Evolutionary conservation across 1,284 basidiomycete genomes (phyloP).

Genomic region (Sanghuangporus weigelae): DNA sequence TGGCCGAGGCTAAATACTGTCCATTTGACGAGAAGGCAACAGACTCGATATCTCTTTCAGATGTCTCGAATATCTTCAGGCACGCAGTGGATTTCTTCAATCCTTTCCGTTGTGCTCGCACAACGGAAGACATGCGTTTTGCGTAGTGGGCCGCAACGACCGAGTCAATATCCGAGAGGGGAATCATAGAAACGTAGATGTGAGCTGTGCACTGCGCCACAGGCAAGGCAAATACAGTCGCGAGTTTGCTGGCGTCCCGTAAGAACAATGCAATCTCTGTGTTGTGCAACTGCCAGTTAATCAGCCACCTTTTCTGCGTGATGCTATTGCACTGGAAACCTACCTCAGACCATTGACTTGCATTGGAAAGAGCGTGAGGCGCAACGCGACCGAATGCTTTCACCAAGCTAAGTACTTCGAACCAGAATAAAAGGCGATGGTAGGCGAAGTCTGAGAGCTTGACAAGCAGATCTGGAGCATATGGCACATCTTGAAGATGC

Average conservation of each 20-base stretch:
- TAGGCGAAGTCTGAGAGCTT: conserved; percentile 18
- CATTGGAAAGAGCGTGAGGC: neutral
- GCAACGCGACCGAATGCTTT: conserved; percentile 1
- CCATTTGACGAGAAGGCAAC: neutral
- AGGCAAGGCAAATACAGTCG: conserved; percentile 13
- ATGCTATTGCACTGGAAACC: neutral
- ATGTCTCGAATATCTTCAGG: neutral
- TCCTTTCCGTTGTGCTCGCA: neutral
- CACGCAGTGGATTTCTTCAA: neutral
- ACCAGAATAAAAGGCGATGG: conserved; percentile 8
- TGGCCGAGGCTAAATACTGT: neutral
- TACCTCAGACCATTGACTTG: neutral
- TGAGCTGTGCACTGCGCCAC: conserved; percentile 21
- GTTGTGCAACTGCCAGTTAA: neutral
- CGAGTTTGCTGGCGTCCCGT: conserved; percentile 10
- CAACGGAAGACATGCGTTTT: neutral
- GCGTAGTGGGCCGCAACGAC: neutral
- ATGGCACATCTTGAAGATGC: conserved; percentile 1
- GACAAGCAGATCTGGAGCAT: neutral
- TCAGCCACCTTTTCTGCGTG: neutral
- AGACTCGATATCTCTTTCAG: neutral
- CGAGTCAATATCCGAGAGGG: conserved; percentile 19
- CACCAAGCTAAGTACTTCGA: conserved; percentile 21
- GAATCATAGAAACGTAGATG: conserved; percentile 24
- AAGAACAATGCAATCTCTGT: neutral